Conservation (phyloP, 1,284 basidiomycete genomes). For the Cutaneotrichosporon arboriforme region DNA sequence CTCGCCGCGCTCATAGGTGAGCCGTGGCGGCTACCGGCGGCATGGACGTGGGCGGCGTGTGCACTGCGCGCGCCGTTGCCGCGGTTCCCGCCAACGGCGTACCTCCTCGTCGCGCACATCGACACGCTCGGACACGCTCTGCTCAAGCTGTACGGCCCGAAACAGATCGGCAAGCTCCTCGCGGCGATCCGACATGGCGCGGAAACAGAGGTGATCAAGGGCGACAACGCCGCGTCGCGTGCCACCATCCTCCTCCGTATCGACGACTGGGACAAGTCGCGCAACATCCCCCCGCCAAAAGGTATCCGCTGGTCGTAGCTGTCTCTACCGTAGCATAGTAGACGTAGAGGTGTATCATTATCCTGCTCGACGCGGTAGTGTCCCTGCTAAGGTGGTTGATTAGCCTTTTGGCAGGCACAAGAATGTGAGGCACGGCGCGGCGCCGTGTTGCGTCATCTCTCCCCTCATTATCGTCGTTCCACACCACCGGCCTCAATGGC, state of each 20-base stretch:
- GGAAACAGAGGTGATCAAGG: constrained; percentile 26
- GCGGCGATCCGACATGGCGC: constrained; percentile 57
- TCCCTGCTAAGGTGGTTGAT: no score
- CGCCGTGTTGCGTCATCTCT: no score
- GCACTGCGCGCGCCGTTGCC: constrained; percentile 16
- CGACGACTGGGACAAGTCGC: constrained; percentile 16
- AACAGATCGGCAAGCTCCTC: constrained; percentile 72
- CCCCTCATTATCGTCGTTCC: no score
- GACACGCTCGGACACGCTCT: constrained; percentile 66
- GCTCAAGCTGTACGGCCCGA: constrained; percentile 58
- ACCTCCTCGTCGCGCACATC: constrained; percentile 56
- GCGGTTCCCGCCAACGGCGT: constrained; percentile 34
- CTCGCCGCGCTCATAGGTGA: constrained; percentile 50
- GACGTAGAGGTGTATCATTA: no score
- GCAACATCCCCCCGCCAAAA: constrained; percentile 9
- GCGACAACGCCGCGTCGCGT: constrained; percentile 32
- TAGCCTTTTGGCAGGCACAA: no score
- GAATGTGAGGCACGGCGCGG: no score
- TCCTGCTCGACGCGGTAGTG: no score
- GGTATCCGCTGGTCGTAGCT: constrained; percentile 5
- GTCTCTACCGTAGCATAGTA: no score
- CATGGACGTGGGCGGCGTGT: constrained; percentile 61
- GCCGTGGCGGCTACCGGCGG: constrained; percentile 59
- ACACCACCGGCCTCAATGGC: no score
- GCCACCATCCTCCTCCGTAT: constrained; percentile 29